Percentiles rank a stretch among this genome's conserved stretches.
phyloP scores from a whole-genome alignment of 2,329 filamentous ascomycete genomes.

The Phialophora verrucosa region DNA sequence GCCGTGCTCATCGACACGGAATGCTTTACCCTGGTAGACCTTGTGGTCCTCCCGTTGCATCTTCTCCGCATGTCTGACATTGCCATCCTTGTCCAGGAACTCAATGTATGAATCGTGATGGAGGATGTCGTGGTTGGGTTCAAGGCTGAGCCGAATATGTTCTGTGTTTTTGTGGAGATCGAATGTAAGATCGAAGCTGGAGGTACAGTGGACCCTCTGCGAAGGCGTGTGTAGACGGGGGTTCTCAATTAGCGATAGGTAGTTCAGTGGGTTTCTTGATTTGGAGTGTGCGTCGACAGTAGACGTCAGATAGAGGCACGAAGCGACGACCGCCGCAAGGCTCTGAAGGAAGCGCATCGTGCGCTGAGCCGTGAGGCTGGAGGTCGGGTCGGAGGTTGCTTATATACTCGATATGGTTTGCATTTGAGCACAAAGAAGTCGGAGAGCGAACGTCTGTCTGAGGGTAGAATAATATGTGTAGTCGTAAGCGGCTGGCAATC shows the following conservation, averaged over 20 bases:
- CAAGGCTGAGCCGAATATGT: conserved; percentile 76
- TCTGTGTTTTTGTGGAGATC: conserved; percentile 69
- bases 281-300: conserved; percentile 65
- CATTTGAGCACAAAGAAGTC: conserved; percentile 7
- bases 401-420: conserved; percentile 10
- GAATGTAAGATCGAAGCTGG: conserved; percentile 85
- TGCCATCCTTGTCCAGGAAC: conserved; percentile 74
- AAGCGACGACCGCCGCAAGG: conserved; percentile 29
- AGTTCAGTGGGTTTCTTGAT: conserved; percentile 75
- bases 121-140: conserved; percentile 91
- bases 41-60: conserved; percentile 76
- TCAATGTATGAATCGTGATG: conserved; percentile 75
- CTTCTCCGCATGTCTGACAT: conserved; percentile 67
- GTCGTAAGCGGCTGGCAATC: background rate
- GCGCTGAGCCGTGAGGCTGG: conserved; percentile 8
- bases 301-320: conserved; percentile 27
- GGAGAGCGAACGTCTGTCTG: background rate
- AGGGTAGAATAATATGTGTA: too few species aligned
- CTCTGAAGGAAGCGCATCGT: conserved; percentile 38
- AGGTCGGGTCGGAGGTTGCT: background rate
- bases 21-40: conserved; percentile 82
- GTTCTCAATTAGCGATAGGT: conserved; percentile 74
- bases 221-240: conserved; percentile 78
- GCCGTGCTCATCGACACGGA: conserved; percentile 66
- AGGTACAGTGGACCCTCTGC: conserved; percentile 77